phyloP scores from a whole-genome alignment of 805 yeast genomes.

The Cyberlindnera bimundalis region DNA sequence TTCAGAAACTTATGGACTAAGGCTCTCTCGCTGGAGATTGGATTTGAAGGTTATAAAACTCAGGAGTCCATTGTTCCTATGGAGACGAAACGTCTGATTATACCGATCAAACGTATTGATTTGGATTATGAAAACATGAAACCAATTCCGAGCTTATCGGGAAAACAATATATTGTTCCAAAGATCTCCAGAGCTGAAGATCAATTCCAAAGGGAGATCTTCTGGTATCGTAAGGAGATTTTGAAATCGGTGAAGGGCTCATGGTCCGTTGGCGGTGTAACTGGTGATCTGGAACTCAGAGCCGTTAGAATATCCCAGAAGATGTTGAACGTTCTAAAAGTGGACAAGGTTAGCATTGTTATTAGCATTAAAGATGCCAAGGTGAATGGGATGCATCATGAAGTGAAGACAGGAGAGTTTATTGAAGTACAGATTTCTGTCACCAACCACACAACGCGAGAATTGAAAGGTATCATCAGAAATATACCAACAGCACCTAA shows the following conservation, averaged over 20 bases:
- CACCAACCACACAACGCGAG: conserved; percentile 41
- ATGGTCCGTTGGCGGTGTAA: conserved; percentile 54
- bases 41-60: conserved; percentile 29
- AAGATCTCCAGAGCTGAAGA: conserved; percentile 55
- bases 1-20: conserved; percentile 79
- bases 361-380: conserved; percentile 11
- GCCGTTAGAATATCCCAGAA: conserved; percentile 57
- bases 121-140: conserved; percentile 40
- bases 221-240: conserved; percentile 78
- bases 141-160: conserved; percentile 67
- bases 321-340: conserved; percentile 54
- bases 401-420: conserved; percentile 43
- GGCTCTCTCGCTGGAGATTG: conserved; percentile 37
- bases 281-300: conserved; percentile 65
- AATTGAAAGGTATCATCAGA: conserved; percentile 54
- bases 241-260: conserved; percentile 55
- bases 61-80: conserved; percentile 36
- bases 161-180: conserved; percentile 60
- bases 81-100: conserved; percentile 54
- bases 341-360: conserved; percentile 43
- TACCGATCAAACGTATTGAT: conserved; percentile 64
- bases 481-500: conserved; percentile 47
- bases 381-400: conserved; percentile 31
- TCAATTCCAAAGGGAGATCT: conserved; percentile 52
- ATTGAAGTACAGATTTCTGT: conserved; percentile 49